Percentiles rank a stretch among this genome's conserved stretches.
phyloP scores from a whole-genome alignment of 2,329 filamentous ascomycete species.

The Tolypocladium inflatum region DNA sequence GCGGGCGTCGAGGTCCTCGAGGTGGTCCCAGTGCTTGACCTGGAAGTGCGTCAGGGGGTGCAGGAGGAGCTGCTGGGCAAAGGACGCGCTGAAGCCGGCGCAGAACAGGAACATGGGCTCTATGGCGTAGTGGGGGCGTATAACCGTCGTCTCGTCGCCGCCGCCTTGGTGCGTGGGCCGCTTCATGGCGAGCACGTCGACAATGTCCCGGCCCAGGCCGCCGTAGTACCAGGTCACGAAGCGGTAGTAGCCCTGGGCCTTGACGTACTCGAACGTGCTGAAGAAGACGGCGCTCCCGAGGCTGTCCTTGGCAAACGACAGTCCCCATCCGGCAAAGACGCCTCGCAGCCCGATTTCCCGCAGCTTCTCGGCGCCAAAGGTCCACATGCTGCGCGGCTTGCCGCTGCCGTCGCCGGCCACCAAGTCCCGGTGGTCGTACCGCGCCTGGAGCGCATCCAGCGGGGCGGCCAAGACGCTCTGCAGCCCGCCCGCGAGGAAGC shows the following conservation, averaged over 20 bases:
- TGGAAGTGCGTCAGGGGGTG: conserved; percentile 65
- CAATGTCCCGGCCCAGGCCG: conserved; percentile 39
- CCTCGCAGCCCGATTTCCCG: conserved; percentile 63
- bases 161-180: conserved; percentile 24
- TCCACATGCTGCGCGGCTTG: conserved; percentile 58
- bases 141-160: conserved; percentile 31
- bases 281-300: conserved; percentile 66
- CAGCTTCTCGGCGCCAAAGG: conserved; percentile 53
- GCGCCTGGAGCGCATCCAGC: conserved; percentile 64
- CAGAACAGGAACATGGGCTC: conserved; percentile 63
- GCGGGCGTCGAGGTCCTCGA: conserved; percentile 61
- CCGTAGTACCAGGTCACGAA: conserved; percentile 66
- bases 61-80: conserved; percentile 59
- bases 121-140: conserved; percentile 65
- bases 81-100: conserved; percentile 58
- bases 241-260: conserved; percentile 60
- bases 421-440: conserved; percentile 52
- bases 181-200: conserved; percentile 39
- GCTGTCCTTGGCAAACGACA: conserved; percentile 61
- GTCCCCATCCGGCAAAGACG: conserved; percentile 63
- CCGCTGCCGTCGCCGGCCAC: conserved; percentile 29
- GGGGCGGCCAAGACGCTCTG: conserved; percentile 67
- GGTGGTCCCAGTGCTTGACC: conserved; percentile 60
- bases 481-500: conserved; percentile 57
- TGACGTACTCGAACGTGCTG: conserved; percentile 65